These are phyloP conservation scores for Xerocomus nothofagi DNA, from an alignment of 1,284 basidiomycete genomes.

Conservation along the genomic window DNA sequence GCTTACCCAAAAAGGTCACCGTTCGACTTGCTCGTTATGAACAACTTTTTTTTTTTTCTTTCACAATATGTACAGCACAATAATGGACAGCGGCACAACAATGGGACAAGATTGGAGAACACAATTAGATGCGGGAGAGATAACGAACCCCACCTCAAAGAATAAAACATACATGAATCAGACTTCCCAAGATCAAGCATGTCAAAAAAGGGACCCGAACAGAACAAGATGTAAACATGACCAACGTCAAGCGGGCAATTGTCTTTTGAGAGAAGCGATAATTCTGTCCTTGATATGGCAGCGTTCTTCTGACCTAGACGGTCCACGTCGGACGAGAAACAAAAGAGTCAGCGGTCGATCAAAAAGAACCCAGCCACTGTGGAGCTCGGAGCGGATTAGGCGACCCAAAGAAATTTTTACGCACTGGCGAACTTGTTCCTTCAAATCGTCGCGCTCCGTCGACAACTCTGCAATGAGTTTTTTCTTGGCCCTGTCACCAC, in stretches of 20 bases:
- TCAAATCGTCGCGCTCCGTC: slow-evolving; percentile 33
- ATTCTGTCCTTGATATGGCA: slow-evolving; percentile 8
- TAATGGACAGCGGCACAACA: no score
- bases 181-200: not conserved
- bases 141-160: no score
- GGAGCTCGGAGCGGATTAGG: not conserved
- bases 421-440: slow-evolving; percentile 12
- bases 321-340: not conserved
- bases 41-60: not conserved
- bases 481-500: slow-evolving; percentile 40
- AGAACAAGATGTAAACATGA: not conserved
- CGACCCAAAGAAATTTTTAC: not conserved
- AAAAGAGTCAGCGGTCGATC: not conserved
- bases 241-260: not conserved
- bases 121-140: no score
- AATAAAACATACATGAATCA: no score
- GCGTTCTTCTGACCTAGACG: slow-evolving; percentile 13
- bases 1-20: not conserved
- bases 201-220: not conserved
- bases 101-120: no score
- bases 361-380: not conserved
- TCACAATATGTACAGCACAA: not conserved
- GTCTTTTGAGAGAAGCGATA: slow-evolving; percentile 8
- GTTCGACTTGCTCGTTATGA: not conserved
- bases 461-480: slow-evolving; percentile 39